Conservation (phyloP, 495 filamentous ascomycete species). For the Chaetomium fimeti region DNA sequence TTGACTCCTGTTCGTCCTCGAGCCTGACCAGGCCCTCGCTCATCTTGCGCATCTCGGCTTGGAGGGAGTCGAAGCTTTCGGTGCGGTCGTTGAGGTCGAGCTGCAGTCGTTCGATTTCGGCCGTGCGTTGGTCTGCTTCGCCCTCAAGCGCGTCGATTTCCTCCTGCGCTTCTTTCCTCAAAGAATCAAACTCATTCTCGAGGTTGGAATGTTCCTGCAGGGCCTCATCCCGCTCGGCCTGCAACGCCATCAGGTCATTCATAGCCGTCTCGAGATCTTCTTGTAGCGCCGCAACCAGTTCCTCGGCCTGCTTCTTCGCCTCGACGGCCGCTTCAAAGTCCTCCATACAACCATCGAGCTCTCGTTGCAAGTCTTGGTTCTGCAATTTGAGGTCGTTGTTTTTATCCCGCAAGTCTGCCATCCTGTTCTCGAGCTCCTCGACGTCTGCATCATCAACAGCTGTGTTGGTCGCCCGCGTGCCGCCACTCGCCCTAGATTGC, state of each 20-base stretch:
- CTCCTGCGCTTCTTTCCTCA: slow-evolving; percentile 76
- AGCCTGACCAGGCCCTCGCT: slow-evolving; percentile 79
- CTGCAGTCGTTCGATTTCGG: slow-evolving; percentile 70
- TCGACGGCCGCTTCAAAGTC: slow-evolving; percentile 64
- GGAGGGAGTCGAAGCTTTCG: slow-evolving; percentile 80
- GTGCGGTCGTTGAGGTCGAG: slow-evolving; percentile 66
- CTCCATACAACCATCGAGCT: slow-evolving; percentile 66
- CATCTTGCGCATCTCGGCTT: slow-evolving; percentile 86
- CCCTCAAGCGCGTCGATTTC: slow-evolving; percentile 81
- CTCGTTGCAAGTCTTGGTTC: slow-evolving; percentile 73
- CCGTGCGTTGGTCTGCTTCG: slow-evolving; percentile 67
- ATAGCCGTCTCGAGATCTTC: slow-evolving; percentile 73
- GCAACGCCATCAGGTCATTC: slow-evolving; percentile 76
- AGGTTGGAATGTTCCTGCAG: slow-evolving; percentile 73
- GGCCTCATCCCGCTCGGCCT: slow-evolving; percentile 84
- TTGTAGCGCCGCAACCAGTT: slow-evolving; percentile 62
- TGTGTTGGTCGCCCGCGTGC: slow-evolving; percentile 59
- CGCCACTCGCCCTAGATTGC: slow-evolving; percentile 68
- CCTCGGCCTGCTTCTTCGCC: slow-evolving; percentile 57
- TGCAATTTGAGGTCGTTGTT: slow-evolving; percentile 79
- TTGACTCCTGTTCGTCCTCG: slow-evolving; percentile 78
- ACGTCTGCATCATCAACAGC: slow-evolving; percentile 75
- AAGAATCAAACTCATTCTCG: slow-evolving; percentile 73
- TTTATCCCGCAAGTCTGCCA: slow-evolving; percentile 80
- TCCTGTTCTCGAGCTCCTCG: slow-evolving; percentile 79